phyloP scores from a whole-genome alignment of 192 early-diverging fungal genomes.

The Rhizophagus clarus region DNA sequence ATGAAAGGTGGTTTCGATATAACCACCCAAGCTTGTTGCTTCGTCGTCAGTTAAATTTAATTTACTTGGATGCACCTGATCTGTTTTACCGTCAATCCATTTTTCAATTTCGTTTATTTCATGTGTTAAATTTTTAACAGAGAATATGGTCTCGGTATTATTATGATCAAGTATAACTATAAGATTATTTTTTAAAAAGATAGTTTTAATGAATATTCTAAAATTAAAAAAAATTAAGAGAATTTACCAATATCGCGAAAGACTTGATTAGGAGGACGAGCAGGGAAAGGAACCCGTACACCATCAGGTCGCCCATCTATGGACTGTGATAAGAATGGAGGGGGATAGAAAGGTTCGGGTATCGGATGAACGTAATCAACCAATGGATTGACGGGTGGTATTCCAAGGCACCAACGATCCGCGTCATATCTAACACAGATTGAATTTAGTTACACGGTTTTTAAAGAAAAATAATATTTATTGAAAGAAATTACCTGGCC shows the following conservation, averaged over 20 bases:
- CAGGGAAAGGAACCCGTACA: background rate
- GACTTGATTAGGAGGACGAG: background rate
- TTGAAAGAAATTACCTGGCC: background rate
- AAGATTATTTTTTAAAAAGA: background rate
- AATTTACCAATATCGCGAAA: constrained; percentile 3
- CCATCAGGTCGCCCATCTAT: too few species aligned
- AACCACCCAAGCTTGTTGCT: background rate
- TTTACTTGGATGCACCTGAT: background rate
- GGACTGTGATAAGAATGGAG: background rate
- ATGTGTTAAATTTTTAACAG: background rate
- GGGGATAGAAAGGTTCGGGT: constrained; percentile 2
- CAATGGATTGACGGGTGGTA: background rate
- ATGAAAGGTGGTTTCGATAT: background rate
- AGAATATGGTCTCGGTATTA: background rate
- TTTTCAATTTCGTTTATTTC: background rate
- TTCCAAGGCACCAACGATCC: background rate
- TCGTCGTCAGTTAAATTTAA: background rate
- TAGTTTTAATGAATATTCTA: background rate
- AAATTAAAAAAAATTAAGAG: background rate
- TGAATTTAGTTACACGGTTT: too few species aligned
- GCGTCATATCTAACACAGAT: background rate
- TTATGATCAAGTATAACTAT: background rate
- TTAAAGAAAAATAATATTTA: too few species aligned
- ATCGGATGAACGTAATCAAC: background rate
- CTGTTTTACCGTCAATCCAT: background rate